Conservation (phyloP, 768 basidiomycete genomes). For the Suillus americanus region DNA sequence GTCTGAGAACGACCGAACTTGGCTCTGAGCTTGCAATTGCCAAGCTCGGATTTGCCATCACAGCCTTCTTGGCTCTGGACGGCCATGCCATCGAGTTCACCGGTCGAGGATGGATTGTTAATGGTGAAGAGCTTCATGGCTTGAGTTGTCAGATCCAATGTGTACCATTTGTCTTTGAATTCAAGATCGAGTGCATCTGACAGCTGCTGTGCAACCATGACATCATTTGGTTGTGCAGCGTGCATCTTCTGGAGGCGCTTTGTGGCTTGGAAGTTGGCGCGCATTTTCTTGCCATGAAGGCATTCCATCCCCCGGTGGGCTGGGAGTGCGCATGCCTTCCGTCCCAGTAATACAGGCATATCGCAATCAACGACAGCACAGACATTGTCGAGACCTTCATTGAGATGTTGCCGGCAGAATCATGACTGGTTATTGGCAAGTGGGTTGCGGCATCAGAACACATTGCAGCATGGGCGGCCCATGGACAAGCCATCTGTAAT, state of each 20-base stretch:
- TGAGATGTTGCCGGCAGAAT: conserved; percentile 15
- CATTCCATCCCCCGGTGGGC: conserved; percentile 15
- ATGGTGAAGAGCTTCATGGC: background rate
- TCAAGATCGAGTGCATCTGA: background rate
- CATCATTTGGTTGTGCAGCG: conserved; percentile 10
- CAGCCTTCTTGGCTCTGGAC: background rate
- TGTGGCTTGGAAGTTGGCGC: conserved; percentile 27
- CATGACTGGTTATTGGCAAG: conserved; percentile 15
- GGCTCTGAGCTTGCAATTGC: conserved; percentile 24
- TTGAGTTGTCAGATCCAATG: background rate
- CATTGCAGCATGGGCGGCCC: conserved; percentile 18
- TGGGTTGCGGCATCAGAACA: conserved; percentile 9
- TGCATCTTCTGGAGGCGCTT: conserved; percentile 17
- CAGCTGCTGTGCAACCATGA: background rate
- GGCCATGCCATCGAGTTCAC: background rate
- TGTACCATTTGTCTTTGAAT: background rate
- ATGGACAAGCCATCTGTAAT: conserved; percentile 23
- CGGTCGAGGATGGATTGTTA: background rate
- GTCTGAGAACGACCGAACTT: conserved; percentile 31
- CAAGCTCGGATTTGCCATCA: conserved; percentile 3
- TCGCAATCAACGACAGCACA: conserved; percentile 20
- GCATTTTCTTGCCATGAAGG: background rate
- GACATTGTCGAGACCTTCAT: conserved; percentile 2
- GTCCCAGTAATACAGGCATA: conserved; percentile 4
- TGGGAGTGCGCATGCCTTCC: conserved; percentile 18